Percentiles rank a stretch among this genome's conserved stretches.
These are phyloP conservation scores for Calvatia gigantea DNA, from an alignment of 768 basidiomycete species.

Conservation along the genomic window DNA sequence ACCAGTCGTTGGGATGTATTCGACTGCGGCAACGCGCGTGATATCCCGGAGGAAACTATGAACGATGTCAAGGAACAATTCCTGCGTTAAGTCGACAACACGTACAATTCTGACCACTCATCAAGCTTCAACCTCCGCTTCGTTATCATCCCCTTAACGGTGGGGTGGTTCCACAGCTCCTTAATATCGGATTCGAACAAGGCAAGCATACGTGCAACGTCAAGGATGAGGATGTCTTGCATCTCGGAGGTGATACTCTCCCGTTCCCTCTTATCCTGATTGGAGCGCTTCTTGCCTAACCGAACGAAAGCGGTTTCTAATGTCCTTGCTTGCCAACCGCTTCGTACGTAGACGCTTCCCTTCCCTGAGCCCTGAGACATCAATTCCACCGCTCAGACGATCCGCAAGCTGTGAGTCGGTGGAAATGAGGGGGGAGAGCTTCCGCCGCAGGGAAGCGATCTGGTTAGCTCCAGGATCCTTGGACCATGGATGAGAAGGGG, in stretches of 20 bases:
- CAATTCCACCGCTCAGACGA: constrained; percentile 69
- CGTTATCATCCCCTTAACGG: constrained; percentile 64
- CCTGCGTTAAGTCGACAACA: constrained; percentile 13
- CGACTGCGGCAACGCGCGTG: constrained; percentile 59
- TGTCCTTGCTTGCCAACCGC: constrained; percentile 76
- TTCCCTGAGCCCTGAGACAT: constrained; percentile 74
- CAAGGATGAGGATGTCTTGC: constrained; percentile 55
- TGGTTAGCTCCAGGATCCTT: constrained; percentile 31
- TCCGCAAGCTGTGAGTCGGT: constrained; percentile 64
- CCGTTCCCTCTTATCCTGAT: constrained; percentile 29
- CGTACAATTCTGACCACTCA: constrained; percentile 89
- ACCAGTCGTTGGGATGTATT: constrained; percentile 79
- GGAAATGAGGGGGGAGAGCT: constrained; percentile 57
- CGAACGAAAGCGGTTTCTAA: constrained; percentile 50
- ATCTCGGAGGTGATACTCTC: constrained; percentile 26
- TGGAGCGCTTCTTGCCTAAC: constrained; percentile 28
- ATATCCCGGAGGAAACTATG: constrained; percentile 74
- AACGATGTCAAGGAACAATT: constrained; percentile 5
- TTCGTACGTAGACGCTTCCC: constrained; percentile 72
- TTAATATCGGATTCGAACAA: constrained; percentile 61
- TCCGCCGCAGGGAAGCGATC: constrained; percentile 54
- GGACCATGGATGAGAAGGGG: constrained; percentile 21
- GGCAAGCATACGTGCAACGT: constrained; percentile 58
- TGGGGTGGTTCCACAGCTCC: constrained; percentile 69
- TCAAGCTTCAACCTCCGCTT: constrained; percentile 74